Base-by-base conservation (phyloP, 805 yeast species). In the Yamadazyma philogaea region DNA sequence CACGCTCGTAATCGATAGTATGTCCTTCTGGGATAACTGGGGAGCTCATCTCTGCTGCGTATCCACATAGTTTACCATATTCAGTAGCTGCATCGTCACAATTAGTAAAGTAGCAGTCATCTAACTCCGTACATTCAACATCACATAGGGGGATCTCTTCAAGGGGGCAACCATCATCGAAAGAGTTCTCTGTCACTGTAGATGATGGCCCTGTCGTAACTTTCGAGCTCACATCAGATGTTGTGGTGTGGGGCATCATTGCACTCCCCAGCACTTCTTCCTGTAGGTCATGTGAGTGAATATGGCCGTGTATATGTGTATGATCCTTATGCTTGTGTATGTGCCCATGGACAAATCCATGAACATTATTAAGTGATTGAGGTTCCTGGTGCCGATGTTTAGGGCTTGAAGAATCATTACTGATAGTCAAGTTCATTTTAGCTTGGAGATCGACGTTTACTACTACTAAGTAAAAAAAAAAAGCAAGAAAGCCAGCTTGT, bases 291-390 rank as follows among this genome's bases (percentile, higher is more conserved):
- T 68, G 73, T 47, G 68, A 77, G 53, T 80, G 86, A 22, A 80
- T 75, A 53, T 80, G 86, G n/a, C 86, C 86, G 54, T 80, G 85
- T 27, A 80, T 78, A 50, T 79, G 80, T 6, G 83, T 78, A 53
- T 79, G 74, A 52, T 77, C 79, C 44, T 72, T 68, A 54, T 77
- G 81, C 51, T 76, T 78, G 59, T 80, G 85, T 16, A 80, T 78
- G 51, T 80, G 86, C 3, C 86, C 86, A 59, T 80, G 86, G 14
- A 79, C 79, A n/a, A 75, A 67, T 16, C 84, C 84, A 44, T 75
- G 78, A 20, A 43, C 30, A 24, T 42, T 42, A 11, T 26, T 27
- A 6, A 32, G 19, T 4, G 37, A 68, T 60, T 18, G 33, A 12
- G 30, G 15, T 8, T 26, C 19, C 14, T 34, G 18, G 16, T 8